Evolutionary conservation across 2,329 filamentous ascomycete species (phyloP).

Genomic region (Aspergillus fructus): DNA sequence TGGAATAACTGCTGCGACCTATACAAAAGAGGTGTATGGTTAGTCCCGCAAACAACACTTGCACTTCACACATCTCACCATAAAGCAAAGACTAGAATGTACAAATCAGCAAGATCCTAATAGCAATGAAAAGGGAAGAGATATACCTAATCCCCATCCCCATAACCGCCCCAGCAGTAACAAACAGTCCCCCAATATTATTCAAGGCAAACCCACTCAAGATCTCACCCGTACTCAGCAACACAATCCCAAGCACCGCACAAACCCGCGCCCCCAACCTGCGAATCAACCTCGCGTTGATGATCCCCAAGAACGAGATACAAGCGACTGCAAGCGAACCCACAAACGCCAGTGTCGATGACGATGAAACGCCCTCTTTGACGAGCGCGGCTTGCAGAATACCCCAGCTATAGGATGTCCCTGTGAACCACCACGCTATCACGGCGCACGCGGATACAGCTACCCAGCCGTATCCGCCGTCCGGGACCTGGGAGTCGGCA

Average conservation of each 20-base stretch:
- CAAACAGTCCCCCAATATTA: conserved; percentile 50
- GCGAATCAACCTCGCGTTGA: conserved; percentile 54
- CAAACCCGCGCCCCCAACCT: conserved; percentile 50
- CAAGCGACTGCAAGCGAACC: conserved; percentile 54
- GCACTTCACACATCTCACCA: conserved; percentile 31
- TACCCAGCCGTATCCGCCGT: conserved; percentile 33
- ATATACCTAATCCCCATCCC: conserved; percentile 45
- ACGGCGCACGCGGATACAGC: conserved; percentile 53
- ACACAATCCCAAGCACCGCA: conserved; percentile 49
- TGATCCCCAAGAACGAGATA: conserved; percentile 53
- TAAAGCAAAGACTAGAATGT: conserved; percentile 36
- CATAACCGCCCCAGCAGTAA: conserved; percentile 48
- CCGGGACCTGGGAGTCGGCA: conserved; percentile 44
- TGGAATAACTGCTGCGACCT: conserved; percentile 45
- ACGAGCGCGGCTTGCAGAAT: conserved; percentile 60
- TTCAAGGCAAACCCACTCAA: conserved; percentile 48
- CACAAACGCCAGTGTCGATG: conserved; percentile 59
- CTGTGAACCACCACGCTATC: conserved; percentile 58
- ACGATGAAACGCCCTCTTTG: conserved; percentile 45
- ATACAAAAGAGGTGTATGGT: background rate
- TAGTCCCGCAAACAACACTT: background rate
- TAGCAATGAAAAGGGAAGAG: background rate
- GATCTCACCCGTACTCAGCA: conserved; percentile 53
- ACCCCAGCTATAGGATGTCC: conserved; percentile 60
- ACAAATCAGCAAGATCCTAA: background rate